phyloP scores from a whole-genome alignment of 306 rosid species.

The Parietaria judaica region DNA sequence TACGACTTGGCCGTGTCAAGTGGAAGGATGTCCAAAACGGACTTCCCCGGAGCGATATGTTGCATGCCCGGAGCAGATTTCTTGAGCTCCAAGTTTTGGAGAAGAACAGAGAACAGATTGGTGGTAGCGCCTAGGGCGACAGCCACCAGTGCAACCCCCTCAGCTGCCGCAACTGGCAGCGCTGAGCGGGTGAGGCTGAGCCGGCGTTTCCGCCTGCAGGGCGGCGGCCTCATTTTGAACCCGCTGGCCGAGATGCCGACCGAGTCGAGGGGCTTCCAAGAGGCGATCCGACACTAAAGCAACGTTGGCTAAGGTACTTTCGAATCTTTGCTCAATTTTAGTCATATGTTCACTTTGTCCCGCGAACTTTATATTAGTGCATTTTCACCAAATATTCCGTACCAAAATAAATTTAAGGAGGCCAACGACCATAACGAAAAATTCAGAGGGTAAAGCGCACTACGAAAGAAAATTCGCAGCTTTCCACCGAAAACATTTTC shows the following conservation, averaged over 20 bases:
- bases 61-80: slow-evolving; percentile 77
- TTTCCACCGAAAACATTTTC: too few relatives aligned
- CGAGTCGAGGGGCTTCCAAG: slow-evolving; percentile 29
- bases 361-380: too few relatives aligned
- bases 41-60: slow-evolving; percentile 41
- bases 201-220: slow-evolving; percentile 39
- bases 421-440: too few relatives aligned
- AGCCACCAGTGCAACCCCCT: slow-evolving; percentile 30
- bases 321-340: background rate
- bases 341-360: too few relatives aligned
- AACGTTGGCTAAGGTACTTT: slow-evolving; percentile 28
- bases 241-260: slow-evolving; percentile 69
- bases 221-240: slow-evolving; percentile 70
- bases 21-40: slow-evolving; percentile 58
- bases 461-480: too few relatives aligned
- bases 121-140: slow-evolving; percentile 44
- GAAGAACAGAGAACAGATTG: slow-evolving; percentile 50
- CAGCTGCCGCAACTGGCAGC: slow-evolving; percentile 32
- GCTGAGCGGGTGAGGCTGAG: slow-evolving; percentile 32
- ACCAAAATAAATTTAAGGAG: too few relatives aligned
- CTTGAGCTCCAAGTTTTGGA: slow-evolving; percentile 81
- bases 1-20: slow-evolving; percentile 81
- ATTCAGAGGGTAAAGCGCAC: too few relatives aligned
- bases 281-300: slow-evolving; percentile 20
- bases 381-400: too few relatives aligned